Percentiles rank a stretch among this genome's conserved stretches.
Evolutionary conservation across 176 grass and related monocot species (phyloP).

Genomic region (Alopecurus myosuroides): DNA sequence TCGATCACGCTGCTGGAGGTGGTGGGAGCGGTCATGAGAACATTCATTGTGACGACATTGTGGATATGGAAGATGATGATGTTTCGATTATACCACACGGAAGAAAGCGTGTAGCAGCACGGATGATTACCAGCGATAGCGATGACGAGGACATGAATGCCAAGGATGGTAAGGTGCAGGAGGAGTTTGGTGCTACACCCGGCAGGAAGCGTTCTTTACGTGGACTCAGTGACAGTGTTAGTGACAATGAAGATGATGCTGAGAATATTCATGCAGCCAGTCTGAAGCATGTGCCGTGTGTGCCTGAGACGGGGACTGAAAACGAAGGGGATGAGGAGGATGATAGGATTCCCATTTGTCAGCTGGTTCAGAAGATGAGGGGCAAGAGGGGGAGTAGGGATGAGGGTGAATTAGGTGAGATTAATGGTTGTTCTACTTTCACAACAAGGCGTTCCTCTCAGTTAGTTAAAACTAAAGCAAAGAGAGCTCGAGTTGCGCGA

Average conservation of each 20-base stretch:
- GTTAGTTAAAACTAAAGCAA: too few species aligned
- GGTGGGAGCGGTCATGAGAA: neutral
- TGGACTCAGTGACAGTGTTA: slow-evolving; percentile 32
- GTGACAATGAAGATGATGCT: slow-evolving; percentile 29
- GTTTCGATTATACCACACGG: neutral
- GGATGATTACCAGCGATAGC: slow-evolving; percentile 17
- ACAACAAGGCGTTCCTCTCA: too few species aligned
- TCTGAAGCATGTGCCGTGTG: neutral
- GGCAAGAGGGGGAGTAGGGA: neutral
- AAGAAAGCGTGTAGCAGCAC: slow-evolving; percentile 13
- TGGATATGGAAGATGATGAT: slow-evolving; percentile 8
- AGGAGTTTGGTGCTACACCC: neutral
- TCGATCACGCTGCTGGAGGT: neutral
- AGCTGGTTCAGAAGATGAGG: slow-evolving; percentile 36
- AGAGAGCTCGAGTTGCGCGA: too few species aligned
- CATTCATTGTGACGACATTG: neutral
- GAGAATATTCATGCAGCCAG: neutral
- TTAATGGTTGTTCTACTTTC: neutral
- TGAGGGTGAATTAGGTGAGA: neutral
- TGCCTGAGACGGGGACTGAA: slow-evolving; percentile 3
- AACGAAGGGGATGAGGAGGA: neutral
- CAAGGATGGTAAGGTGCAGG: neutral
- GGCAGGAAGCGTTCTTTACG: slow-evolving; percentile 29
- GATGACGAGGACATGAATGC: neutral
- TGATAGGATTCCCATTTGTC: slow-evolving; percentile 36